Percentiles rank a stretch among this genome's conserved stretches.
Evolutionary conservation across 2,329 filamentous ascomycete species (phyloP).

Genomic region (Sporothrix mexicana): DNA sequence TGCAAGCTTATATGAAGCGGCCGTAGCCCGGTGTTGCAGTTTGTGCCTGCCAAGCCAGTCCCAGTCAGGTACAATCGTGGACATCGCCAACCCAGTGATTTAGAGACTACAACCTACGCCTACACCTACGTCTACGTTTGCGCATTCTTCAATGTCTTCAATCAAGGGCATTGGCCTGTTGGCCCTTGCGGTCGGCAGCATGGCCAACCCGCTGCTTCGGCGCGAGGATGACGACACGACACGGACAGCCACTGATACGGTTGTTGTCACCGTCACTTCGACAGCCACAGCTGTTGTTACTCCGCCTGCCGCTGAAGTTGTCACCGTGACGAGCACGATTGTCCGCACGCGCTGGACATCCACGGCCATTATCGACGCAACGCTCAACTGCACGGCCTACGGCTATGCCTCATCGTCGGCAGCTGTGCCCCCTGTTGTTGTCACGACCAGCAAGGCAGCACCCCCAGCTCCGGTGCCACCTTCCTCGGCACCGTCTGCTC

Average conservation of each 20-base stretch:
- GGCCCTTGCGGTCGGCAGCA: constrained; percentile 15
- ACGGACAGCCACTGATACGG: background rate
- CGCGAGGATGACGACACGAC: background rate
- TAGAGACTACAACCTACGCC: no score
- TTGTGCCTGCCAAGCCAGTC: background rate
- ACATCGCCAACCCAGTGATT: background rate
- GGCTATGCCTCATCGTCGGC: background rate
- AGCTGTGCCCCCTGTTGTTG: constrained; percentile 16
- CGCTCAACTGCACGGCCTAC: constrained; percentile 29
- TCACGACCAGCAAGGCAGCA: constrained; percentile 10
- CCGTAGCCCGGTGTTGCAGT: background rate
- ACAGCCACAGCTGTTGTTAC: constrained; percentile 9
- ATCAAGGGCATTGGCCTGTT: constrained; percentile 17
- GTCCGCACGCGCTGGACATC: constrained; percentile 35
- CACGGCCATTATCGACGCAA: constrained; percentile 22
- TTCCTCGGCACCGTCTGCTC: background rate
- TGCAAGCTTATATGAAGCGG: background rate
- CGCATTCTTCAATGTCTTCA: background rate
- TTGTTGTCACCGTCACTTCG: constrained; percentile 12
- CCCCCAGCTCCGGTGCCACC: background rate
- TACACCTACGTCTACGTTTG: background rate
- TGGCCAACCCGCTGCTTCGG: constrained; percentile 1
- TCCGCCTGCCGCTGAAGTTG: background rate
- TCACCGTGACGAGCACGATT: constrained; percentile 36
- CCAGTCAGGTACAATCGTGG: background rate